Conservation (phyloP, 495 filamentous ascomycete genomes). For the Podospora fimiseda region DNA sequence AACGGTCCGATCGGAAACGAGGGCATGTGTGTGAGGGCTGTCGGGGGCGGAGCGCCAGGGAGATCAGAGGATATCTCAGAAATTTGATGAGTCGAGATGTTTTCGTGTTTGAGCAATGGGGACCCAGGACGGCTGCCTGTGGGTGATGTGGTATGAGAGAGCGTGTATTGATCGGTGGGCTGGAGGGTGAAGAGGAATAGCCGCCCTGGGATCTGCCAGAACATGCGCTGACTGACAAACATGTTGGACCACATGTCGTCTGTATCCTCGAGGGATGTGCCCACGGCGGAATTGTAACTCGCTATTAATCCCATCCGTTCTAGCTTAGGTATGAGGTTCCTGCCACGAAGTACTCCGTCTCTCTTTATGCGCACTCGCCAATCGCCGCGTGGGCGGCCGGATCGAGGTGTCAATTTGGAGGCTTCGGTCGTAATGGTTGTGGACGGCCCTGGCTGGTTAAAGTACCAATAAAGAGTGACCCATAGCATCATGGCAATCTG, state of each 20-base stretch:
- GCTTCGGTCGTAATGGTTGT: slow-evolving; percentile 53
- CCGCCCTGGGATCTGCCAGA: slow-evolving; percentile 88
- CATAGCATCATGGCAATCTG: slow-evolving; percentile 96
- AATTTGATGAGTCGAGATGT: slow-evolving; percentile 14
- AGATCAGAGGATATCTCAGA: slow-evolving; percentile 24
- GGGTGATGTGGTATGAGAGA: slow-evolving; percentile 54
- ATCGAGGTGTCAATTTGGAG: slow-evolving; percentile 55
- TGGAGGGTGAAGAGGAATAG: slow-evolving; percentile 81
- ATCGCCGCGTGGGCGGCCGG: slow-evolving; percentile 71
- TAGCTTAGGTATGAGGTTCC: slow-evolving; percentile 78
- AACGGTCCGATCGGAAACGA: slow-evolving; percentile 56
- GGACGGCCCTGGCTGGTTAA: slow-evolving; percentile 64
- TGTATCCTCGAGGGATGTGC: slow-evolving; percentile 54
- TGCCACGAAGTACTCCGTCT: slow-evolving; percentile 78
- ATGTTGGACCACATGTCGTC: slow-evolving; percentile 67
- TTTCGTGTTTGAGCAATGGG: slow-evolving; percentile 43
- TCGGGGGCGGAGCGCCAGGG: slow-evolving; percentile 23
- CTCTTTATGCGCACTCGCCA: slow-evolving; percentile 82
- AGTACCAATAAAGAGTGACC: slow-evolving; percentile 95
- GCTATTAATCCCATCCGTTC: slow-evolving; percentile 87
- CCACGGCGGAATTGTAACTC: slow-evolving; percentile 68
- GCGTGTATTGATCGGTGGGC: slow-evolving; percentile 42
- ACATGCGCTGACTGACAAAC: slow-evolving; percentile 72
- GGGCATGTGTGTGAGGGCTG: slow-evolving; percentile 30
- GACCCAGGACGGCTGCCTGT: slow-evolving; percentile 50